Base-by-base conservation (phyloP, 2,329 filamentous ascomycete genomes). In the Ascochyta clinopodiicola region DNA sequence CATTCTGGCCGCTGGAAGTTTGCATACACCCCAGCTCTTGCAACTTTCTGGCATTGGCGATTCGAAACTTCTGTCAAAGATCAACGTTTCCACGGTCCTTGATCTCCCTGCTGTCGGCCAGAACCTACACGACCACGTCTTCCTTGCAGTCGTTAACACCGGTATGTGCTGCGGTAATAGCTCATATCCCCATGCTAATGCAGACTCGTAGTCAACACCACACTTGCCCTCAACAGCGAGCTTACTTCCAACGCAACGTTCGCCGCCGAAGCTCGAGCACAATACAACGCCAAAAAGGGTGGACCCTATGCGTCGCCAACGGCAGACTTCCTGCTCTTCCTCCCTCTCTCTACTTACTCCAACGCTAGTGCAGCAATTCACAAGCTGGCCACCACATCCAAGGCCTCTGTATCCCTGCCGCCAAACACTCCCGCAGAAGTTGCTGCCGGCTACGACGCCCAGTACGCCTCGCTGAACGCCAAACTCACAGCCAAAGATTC, bases 21-120 rank as follows among this genome's bases (percentile, higher is more conserved):
- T 71, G 7, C 66, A 68, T 44, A 66, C 66, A 1, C 67, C 68
- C 7, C 67, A 71, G 44, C 40, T 71, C 1, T 57, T 71, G 10
- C 68, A 70, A 29, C 55, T 68, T 1, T 69, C 66, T 25, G 68
- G 68, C 8, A 67, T 71, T n/a, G 68, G 68, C 25, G 65, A 66
- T 27, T 31, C 62, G 17, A 37, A 52, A 7, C 53, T 65, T 4
- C 64, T 70, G 3, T 49, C 54, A 25, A 57, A 44, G 8, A 64
- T 70, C 51, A 60, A 60, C 2, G 61, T 67, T 2, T 34, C 56
- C 3, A 55, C 58, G 3, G 53, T 67, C 13, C 60, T 68, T 10
- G 56, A 70, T 46, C 61, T 71, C 15, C 63, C 68, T 5, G 66
- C 63, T 1, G 65, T 69, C n/a, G 66, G 66, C 17, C 56, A 67